phyloP scores from a whole-genome alignment of 805 yeast species.

The Hemisphaericaspora nanyangensis region DNA sequence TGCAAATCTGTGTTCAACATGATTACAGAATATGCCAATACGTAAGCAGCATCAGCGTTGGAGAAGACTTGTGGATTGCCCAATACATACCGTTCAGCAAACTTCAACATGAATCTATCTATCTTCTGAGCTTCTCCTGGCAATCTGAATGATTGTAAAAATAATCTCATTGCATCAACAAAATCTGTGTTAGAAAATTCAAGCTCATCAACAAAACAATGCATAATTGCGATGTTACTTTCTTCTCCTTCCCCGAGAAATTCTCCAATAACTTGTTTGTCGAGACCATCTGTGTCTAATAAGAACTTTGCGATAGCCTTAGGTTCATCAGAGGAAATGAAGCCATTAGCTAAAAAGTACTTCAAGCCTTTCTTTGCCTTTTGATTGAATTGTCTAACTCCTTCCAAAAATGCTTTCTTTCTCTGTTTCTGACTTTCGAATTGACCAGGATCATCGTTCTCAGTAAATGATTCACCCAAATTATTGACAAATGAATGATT shows the following conservation, averaged over 20 bases:
- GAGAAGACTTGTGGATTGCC: slow-evolving; percentile 88
- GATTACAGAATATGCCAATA: slow-evolving; percentile 85
- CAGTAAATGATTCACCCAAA: slow-evolving; percentile 17
- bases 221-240: slow-evolving; percentile 78
- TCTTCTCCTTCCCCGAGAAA: slow-evolving; percentile 87
- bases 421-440: slow-evolving; percentile 81
- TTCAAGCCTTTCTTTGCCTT: slow-evolving; percentile 80
- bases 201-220: slow-evolving; percentile 85
- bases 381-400: slow-evolving; percentile 73
- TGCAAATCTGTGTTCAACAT: slow-evolving; percentile 94
- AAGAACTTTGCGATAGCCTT: slow-evolving; percentile 71
- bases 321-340: slow-evolving; percentile 61
- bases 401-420: slow-evolving; percentile 77
- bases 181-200: slow-evolving; percentile 67
- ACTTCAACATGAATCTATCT: slow-evolving; percentile 93
- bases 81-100: slow-evolving; percentile 86
- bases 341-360: slow-evolving; percentile 56
- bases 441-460: slow-evolving; percentile 70
- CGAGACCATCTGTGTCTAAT: slow-evolving; percentile 67
- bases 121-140: slow-evolving; percentile 99
- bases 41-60: slow-evolving; percentile 91
- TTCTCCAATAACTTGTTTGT: slow-evolving; percentile 84
- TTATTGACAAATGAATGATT: slow-evolving; percentile 17
- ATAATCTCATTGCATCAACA: slow-evolving; percentile 80
- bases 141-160: slow-evolving; percentile 82